These are phyloP conservation scores for Solanum bulbocastanum DNA, from an alignment of 257 asterid genomes.

Conservation along the genomic window DNA sequence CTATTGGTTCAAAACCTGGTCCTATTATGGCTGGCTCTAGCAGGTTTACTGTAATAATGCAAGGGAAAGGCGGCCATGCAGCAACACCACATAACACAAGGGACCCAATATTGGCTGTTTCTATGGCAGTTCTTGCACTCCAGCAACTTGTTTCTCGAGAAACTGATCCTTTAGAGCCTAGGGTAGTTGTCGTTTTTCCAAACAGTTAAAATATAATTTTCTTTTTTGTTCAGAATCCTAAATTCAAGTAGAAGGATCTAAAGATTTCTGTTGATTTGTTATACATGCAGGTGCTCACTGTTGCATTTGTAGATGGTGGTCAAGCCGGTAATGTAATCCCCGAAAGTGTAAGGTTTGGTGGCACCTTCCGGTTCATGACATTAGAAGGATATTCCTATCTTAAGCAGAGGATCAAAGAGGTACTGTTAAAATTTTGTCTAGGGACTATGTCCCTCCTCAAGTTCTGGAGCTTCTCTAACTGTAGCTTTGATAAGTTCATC, in stretches of 20 bases:
- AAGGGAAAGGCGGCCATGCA: conserved; percentile 81
- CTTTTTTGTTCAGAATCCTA: not conserved
- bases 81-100: conserved; percentile 60
- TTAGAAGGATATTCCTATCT: conserved; percentile 44
- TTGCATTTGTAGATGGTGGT: conserved; percentile 62
- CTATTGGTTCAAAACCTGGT: conserved; percentile 54
- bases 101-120: conserved; percentile 62
- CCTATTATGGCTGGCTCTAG: conserved; percentile 70
- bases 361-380: conserved; percentile 65
- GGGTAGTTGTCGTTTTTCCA: conserved; percentile 23
- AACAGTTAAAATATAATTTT: not conserved
- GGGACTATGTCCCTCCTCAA: not conserved
- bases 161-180: conserved; percentile 68
- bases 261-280: not conserved
- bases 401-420: conserved; percentile 67
- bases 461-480: not conserved
- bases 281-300: conserved; percentile 48
- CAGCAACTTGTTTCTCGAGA: conserved; percentile 86
- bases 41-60: conserved; percentile 47
- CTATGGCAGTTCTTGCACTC: conserved; percentile 64
- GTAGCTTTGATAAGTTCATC: not conserved
- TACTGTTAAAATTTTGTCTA: not conserved
- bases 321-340: conserved; percentile 63
- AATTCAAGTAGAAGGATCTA: not conserved
- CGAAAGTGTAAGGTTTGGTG: conserved; percentile 66